Conservation (phyloP, 2,329 filamentous ascomycete genomes). For the Ascochyta pisi region DNA sequence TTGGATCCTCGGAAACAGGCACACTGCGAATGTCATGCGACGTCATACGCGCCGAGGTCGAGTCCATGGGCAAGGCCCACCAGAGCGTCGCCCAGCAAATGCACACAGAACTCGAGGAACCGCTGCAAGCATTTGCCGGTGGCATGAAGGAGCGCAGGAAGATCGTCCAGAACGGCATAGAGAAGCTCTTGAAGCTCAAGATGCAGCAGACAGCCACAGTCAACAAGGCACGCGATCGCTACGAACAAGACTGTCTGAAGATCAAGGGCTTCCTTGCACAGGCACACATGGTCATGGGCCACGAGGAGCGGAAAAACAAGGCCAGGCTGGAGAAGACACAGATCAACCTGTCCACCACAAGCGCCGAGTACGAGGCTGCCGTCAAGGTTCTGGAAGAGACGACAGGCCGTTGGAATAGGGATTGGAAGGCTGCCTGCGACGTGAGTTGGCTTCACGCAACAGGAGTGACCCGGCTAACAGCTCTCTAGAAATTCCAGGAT, state of each 20-base stretch:
- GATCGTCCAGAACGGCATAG: slow-evolving; percentile 92
- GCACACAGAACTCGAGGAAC: slow-evolving; percentile 95
- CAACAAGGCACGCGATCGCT: slow-evolving; percentile 95
- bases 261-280: slow-evolving; percentile 99
- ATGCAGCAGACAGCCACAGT: slow-evolving; percentile 88
- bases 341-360: slow-evolving; percentile 88
- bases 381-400: slow-evolving; percentile 95
- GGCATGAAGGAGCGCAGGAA: slow-evolving; percentile 97
- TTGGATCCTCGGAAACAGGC: slow-evolving; percentile 87
- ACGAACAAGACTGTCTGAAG: slow-evolving; percentile 96
- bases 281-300: slow-evolving; percentile 99
- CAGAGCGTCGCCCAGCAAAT: slow-evolving; percentile 90
- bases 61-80: slow-evolving; percentile 93
- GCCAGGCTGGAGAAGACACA: slow-evolving; percentile 98
- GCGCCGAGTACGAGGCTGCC: slow-evolving; percentile 90
- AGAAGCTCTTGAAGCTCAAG: slow-evolving; percentile 93
- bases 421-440: slow-evolving; percentile 96
- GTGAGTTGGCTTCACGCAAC: slow-evolving; percentile 44
- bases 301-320: slow-evolving; percentile 98
- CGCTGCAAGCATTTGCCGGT: slow-evolving; percentile 86
- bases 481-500: slow-evolving; percentile 87
- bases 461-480: slow-evolving; percentile 13
- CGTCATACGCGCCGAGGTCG: slow-evolving; percentile 85
- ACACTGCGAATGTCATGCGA: slow-evolving; percentile 85
- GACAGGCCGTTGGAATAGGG: slow-evolving; percentile 92